Conservation (phyloP, 345 rosid species). For the Eucalyptus erythrocorys region DNA sequence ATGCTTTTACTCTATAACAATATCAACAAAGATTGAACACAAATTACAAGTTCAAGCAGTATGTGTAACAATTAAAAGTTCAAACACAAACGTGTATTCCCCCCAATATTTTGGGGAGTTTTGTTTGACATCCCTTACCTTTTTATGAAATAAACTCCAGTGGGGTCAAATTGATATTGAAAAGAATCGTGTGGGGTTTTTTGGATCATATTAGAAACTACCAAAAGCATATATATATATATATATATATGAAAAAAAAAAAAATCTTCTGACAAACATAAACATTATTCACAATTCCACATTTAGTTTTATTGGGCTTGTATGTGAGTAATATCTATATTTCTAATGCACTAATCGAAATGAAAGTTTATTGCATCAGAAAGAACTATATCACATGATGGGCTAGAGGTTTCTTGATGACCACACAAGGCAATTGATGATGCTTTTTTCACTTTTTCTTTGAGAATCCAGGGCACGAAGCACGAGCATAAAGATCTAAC, state of each 20-base stretch:
- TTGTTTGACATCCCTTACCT: not conserved
- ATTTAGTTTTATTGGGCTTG: not conserved
- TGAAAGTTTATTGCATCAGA: not conserved
- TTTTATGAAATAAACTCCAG: rapidly evolving
- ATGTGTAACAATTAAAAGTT: not conserved
- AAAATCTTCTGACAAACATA: not conserved
- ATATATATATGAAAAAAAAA: rapidly evolving
- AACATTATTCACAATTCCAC: not conserved
- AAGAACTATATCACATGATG: not conserved
- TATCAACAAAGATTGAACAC: not conserved
- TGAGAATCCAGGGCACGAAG: not conserved
- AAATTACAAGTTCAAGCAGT: not conserved
- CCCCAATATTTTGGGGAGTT: not conserved
- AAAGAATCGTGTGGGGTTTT: not conserved
- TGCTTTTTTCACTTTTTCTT: not conserved
- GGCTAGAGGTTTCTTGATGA: not conserved
- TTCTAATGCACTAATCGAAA: not conserved
- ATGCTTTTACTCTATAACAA: not conserved
- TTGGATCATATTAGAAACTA: rapidly evolving
- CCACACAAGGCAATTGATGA: not conserved
- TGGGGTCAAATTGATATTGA: not conserved
- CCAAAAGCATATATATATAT: not conserved
- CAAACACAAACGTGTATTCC: rapidly evolving
- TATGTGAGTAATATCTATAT: not conserved
- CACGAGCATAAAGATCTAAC: not conserved